Conservation (phyloP, 768 basidiomycete species). For the Trametes meyenii region DNA sequence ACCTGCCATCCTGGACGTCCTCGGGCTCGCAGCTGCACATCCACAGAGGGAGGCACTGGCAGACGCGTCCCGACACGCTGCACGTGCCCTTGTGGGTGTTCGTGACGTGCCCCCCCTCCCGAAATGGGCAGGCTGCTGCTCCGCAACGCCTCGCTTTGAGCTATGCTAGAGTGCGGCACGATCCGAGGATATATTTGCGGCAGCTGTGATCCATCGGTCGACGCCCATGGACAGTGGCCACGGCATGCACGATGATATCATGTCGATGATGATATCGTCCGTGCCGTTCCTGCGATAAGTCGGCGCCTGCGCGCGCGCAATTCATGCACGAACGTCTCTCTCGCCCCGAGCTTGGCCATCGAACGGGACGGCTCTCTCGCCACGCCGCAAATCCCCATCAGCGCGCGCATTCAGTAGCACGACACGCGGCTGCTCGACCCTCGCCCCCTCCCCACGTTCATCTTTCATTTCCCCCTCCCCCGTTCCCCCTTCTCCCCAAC, state of each 20-base stretch:
- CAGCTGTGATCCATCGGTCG: too few species aligned
- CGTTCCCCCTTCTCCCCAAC: conserved; percentile 7
- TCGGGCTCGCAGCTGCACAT: conserved; percentile 1
- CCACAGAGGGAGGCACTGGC: neutral
- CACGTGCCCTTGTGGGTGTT: conserved; percentile 2
- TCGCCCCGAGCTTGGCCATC: too few species aligned
- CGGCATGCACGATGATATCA: too few species aligned
- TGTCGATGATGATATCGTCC: neutral
- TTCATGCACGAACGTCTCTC: too few species aligned
- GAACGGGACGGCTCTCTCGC: conserved; percentile 19
- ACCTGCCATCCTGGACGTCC: conserved; percentile 9
- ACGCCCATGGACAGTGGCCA: too few species aligned
- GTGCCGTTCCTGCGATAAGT: conserved; percentile 10
- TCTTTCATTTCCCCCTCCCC: neutral
- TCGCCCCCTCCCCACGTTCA: conserved; percentile 9
- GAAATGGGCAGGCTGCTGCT: neutral
- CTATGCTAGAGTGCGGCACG: too few species aligned
- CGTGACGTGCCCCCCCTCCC: neutral
- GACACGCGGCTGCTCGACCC: conserved; percentile 20
- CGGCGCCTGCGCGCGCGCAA: neutral
- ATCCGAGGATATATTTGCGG: too few species aligned
- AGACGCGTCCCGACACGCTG: neutral
- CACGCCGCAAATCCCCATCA: conserved; percentile 20
- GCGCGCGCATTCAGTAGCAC: conserved; percentile 3
- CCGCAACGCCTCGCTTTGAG: conserved; percentile 14